Conservation (phyloP, 371 early-diverging fungal species). For the Phascolomyces articulosus region DNA sequence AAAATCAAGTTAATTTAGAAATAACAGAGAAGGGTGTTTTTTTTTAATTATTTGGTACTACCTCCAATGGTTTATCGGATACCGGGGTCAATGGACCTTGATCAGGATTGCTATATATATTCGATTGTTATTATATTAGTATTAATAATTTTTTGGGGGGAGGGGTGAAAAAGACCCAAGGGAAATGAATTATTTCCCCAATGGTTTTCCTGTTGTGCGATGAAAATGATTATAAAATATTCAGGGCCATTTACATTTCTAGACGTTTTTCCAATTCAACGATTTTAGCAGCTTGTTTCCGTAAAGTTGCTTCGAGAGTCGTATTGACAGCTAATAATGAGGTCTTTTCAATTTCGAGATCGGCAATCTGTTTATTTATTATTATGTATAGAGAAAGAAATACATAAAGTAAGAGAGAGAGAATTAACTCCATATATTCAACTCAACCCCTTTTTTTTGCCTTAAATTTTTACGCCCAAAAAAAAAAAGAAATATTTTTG, state of each 20-base stretch:
- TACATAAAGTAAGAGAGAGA: too few species aligned
- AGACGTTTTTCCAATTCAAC: conserved; percentile 42
- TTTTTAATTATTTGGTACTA: background rate
- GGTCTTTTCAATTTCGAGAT: conserved; percentile 56
- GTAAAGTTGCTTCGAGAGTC: conserved; percentile 46
- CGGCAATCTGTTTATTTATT: conserved; percentile 44
- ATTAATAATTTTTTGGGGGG: background rate
- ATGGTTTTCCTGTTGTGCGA: too few species aligned
- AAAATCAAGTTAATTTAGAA: background rate
- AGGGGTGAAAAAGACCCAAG: background rate
- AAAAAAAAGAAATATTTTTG: too few species aligned
- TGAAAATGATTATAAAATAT: too few species aligned
- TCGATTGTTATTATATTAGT: background rate
- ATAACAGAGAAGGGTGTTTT: background rate
- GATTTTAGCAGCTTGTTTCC: conserved; percentile 42
- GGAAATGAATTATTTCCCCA: too few species aligned
- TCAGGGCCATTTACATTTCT: conserved; percentile 25
- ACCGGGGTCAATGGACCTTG: conserved; percentile 40
- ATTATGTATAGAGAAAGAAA: background rate
- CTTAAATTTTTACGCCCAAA: background rate
- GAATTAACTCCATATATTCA: too few species aligned
- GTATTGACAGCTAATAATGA: conserved; percentile 46
- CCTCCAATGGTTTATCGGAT: conserved; percentile 37
- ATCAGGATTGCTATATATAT: conserved; percentile 19
- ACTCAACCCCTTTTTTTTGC: background rate